Base-by-base conservation (phyloP, 257 asterid genomes). In the Mentha longifolia region DNA sequence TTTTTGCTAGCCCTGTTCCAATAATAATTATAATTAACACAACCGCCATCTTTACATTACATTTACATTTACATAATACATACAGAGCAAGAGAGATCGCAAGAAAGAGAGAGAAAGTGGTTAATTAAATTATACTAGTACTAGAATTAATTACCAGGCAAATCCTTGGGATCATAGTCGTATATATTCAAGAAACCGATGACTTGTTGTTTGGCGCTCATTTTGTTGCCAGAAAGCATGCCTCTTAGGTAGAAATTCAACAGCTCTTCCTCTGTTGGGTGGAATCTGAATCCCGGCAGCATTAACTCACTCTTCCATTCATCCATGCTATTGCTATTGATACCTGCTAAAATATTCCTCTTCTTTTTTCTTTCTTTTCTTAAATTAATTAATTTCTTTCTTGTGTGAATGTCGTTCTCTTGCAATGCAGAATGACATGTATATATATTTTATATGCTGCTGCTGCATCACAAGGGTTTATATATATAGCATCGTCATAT, bases 201-300 rank as follows among this genome's bases (percentile, higher is more conserved):
- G 72, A 87, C 72, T 10, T 89, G 85, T n/a, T n/a, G n/a, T n/a
- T n/a, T n/a, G 19, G 75, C 79, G 3, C 81, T 77, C 28, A 80
- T 14, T 66, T 78, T 84, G 28, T 77, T 76, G n/a, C 85, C 95
- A 0, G 50, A 54, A 8, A 87, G 76, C 47, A 77, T 70, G 15
- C 60, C 51, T 69, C 76, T 88, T 49, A 90, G 96, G 82, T 90
- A 90, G 77, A 86, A 90, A 58, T 74, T 74, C 41, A 90, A 16
- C 49, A 90, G 92, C 73, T 90, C 96, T 78, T 90, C 92, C 65
- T 86, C 96, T 1, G 90, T 90, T 0, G 96, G 96, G 61, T 90
- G 96, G 68, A 90, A 90, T 55, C 96, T 78, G 78, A 90, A 90
- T 33, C 96, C 96, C 0, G 96, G 96, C 69, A 90, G 74, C 55